These are phyloP conservation scores for Tricholoma saponaceum DNA, from an alignment of 768 basidiomycete genomes.

Conservation along the genomic window DNA sequence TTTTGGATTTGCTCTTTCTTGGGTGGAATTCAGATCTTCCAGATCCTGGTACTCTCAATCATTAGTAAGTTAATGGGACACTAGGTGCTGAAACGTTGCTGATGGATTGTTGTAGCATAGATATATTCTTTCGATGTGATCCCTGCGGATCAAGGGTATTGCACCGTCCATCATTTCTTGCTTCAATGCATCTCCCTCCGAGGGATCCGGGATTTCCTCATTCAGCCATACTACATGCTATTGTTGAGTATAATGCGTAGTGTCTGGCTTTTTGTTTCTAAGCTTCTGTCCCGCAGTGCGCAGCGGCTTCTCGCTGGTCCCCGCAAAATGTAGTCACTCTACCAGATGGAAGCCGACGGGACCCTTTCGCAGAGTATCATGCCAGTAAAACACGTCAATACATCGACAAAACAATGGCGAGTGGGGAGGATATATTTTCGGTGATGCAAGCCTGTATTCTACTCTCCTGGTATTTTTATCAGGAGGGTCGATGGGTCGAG, in stretches of 20 bases:
- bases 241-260: constrained; percentile 43
- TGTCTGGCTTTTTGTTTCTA: not conserved
- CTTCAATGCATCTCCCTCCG: constrained; percentile 77
- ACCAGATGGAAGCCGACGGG: constrained; percentile 74
- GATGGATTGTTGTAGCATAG: constrained; percentile 50
- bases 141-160: constrained; percentile 84
- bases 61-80: constrained; percentile 54
- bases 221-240: constrained; percentile 86
- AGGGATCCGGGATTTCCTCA: constrained; percentile 84
- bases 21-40: constrained; percentile 89
- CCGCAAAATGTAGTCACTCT: constrained; percentile 62
- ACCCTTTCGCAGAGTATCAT: constrained; percentile 84
- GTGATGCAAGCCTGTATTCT: constrained; percentile 86
- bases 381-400: constrained; percentile 83
- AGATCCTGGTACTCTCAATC: constrained; percentile 65
- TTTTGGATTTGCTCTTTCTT: constrained; percentile 64
- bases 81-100: not conserved
- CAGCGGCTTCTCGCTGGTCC: constrained; percentile 80
- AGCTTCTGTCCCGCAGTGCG: constrained; percentile 48
- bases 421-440: constrained; percentile 79
- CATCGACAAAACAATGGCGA: constrained; percentile 89
- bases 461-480: constrained; percentile 88
- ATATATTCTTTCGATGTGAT: constrained; percentile 85
- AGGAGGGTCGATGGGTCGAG: constrained; percentile 87
- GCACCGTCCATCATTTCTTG: constrained; percentile 75